These are phyloP conservation scores for Candida maltosa DNA, from an alignment of 805 yeast genomes.

Conservation along the genomic window DNA sequence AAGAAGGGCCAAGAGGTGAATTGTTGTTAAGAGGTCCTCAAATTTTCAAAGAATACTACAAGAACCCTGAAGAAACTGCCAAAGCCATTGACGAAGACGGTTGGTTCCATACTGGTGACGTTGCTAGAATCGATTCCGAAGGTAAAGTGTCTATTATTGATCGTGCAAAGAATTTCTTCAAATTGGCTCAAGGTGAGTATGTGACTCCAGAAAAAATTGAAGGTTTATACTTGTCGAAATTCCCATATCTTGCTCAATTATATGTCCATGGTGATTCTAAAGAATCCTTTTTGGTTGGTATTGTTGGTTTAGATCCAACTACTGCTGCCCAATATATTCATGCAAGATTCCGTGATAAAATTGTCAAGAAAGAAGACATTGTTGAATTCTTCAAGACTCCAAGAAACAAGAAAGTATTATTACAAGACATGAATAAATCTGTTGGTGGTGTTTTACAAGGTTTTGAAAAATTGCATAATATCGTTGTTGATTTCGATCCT, in stretches of 20 bases:
- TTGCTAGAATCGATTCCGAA: slow-evolving; percentile 29
- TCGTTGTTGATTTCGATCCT: slow-evolving; percentile 35
- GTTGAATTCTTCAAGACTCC: slow-evolving; percentile 19
- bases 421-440: slow-evolving; percentile 20
- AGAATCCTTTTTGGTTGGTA: slow-evolving; percentile 24
- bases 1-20: slow-evolving; percentile 46
- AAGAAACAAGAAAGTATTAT: slow-evolving; percentile 18
- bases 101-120: slow-evolving; percentile 62
- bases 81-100: slow-evolving; percentile 44
- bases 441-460: slow-evolving; percentile 25
- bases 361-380: slow-evolving; percentile 13
- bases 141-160: slow-evolving; percentile 44
- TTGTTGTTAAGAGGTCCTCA: slow-evolving; percentile 56
- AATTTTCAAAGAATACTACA: slow-evolving; percentile 48
- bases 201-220: slow-evolving; percentile 41
- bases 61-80: slow-evolving; percentile 46
- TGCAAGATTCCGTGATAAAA: slow-evolving; percentile 12
- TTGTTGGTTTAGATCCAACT: slow-evolving; percentile 24
- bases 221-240: slow-evolving; percentile 25
- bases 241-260: slow-evolving; percentile 25
- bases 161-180: slow-evolving; percentile 42
- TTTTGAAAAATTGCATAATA: slow-evolving; percentile 37
- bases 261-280: slow-evolving; percentile 33
- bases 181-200: slow-evolving; percentile 44
- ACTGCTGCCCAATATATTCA: slow-evolving; percentile 14